A percentile compares a stretch with the other conserved stretches of the same genome.
Evolutionary conservation across 306 rosid genomes (phyloP).

Genomic region (Argentina anserina): DNA sequence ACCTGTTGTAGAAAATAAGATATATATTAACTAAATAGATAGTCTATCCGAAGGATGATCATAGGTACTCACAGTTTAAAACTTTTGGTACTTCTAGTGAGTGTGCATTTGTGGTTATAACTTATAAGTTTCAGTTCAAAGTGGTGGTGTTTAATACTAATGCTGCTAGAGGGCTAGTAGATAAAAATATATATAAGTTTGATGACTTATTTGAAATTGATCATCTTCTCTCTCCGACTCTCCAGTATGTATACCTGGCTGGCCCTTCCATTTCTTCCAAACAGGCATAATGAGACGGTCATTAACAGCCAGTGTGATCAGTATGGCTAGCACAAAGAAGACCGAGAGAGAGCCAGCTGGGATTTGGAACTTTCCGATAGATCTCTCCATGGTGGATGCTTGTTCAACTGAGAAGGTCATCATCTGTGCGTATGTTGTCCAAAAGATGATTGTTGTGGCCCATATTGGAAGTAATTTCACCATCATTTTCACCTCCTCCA

Average conservation of each 20-base stretch:
- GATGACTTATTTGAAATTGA: too few relatives aligned
- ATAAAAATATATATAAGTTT: too few relatives aligned
- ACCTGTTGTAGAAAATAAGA: slow-evolving; percentile 38
- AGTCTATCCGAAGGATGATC: too few relatives aligned
- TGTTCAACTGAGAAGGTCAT: slow-evolving; percentile 93
- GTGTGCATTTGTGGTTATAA: background rate
- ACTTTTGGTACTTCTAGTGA: background rate
- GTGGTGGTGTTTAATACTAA: background rate
- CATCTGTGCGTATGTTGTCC: slow-evolving; percentile 92
- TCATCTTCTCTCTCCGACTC: background rate
- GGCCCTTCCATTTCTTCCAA: slow-evolving; percentile 72
- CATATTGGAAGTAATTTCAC: slow-evolving; percentile 71
- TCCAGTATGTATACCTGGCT: slow-evolving; percentile 48
- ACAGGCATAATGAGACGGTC: slow-evolving; percentile 84
- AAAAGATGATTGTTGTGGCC: slow-evolving; percentile 93
- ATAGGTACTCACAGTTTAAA: background rate
- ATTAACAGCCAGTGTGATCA: slow-evolving; percentile 61
- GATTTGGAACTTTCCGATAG: slow-evolving; percentile 59
- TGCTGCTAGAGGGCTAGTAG: too few relatives aligned
- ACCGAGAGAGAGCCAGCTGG: slow-evolving; percentile 90
- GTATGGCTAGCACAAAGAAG: slow-evolving; percentile 76
- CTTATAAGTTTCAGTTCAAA: background rate
- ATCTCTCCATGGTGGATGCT: slow-evolving; percentile 86
- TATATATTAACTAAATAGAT: background rate
- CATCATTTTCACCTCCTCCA: slow-evolving; percentile 96